Evolutionary conservation across 306 rosid species (phyloP).

Genomic region (Begonia peltatifolia): DNA sequence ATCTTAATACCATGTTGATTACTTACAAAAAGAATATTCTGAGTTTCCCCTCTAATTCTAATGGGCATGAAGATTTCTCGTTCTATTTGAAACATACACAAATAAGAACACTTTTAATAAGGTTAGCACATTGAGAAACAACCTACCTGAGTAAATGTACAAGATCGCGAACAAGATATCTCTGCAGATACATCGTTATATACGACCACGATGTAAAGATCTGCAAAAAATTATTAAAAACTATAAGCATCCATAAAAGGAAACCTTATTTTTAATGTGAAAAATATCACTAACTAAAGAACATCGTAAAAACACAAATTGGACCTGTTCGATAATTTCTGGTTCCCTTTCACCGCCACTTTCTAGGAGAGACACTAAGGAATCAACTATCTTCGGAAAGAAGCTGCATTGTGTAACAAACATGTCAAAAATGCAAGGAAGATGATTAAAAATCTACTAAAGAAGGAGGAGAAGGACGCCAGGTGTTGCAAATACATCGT

Average conservation of each 20-base stretch:
- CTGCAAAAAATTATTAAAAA: slow-evolving; percentile 29
- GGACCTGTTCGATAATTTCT: slow-evolving; percentile 78
- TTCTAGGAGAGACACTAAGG: slow-evolving; percentile 58
- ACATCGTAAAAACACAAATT: slow-evolving; percentile 7
- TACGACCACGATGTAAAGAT: slow-evolving; percentile 70
- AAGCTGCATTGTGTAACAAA: slow-evolving; percentile 30
- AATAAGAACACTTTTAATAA: slow-evolving; percentile 1
- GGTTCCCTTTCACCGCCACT: slow-evolving; percentile 84
- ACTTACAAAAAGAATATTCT: no score
- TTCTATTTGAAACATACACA: not conserved
- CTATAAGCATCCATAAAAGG: not conserved
- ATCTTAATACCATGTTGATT: no score
- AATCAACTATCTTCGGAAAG: slow-evolving; percentile 47
- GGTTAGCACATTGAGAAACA: slow-evolving; percentile 5
- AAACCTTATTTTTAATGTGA: not conserved
- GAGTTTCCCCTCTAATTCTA: no score
- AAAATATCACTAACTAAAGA: not conserved
- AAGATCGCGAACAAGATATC: slow-evolving; percentile 44
- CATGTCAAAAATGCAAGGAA: slow-evolving; percentile 1
- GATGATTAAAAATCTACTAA: no score
- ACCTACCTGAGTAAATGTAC: slow-evolving; percentile 61
- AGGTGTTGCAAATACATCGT: no score
- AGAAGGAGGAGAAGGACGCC: no score
- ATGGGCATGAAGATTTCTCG: no score
- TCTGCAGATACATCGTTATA: slow-evolving; percentile 74